These are phyloP conservation scores for Candida adriatica DNA, from an alignment of 805 yeast species.

Conservation along the genomic window DNA sequence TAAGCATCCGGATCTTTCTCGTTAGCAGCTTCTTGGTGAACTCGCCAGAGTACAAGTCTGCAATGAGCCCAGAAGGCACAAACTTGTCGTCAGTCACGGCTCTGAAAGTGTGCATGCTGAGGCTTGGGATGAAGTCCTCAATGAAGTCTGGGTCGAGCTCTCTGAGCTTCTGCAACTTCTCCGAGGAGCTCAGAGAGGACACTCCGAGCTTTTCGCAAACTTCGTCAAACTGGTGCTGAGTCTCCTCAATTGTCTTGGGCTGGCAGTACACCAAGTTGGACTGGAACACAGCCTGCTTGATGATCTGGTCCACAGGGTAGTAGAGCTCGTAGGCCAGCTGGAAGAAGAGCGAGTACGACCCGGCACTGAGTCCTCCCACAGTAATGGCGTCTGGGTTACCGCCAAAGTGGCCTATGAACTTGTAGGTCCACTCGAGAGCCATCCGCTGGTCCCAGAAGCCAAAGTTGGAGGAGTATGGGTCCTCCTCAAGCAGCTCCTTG, in stretches of 20 bases:
- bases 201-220: conserved; percentile 24
- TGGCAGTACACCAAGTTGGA: conserved; percentile 33
- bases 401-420: conserved; percentile 37
- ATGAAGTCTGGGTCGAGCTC: conserved; percentile 12
- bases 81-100: conserved; percentile 35
- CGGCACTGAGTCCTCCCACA: conserved; percentile 42
- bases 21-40: conserved; percentile 21
- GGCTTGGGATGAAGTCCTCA: conserved; percentile 22
- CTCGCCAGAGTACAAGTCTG: conserved; percentile 27
- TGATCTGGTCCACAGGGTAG: conserved; percentile 31
- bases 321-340: conserved; percentile 37
- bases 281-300: conserved; percentile 30
- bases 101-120: conserved; percentile 29
- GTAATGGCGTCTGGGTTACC: conserved; percentile 38
- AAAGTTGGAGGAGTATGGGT: conserved; percentile 19
- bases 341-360: conserved; percentile 35
- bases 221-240: conserved; percentile 31
- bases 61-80: conserved; percentile 25
- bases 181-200: conserved; percentile 10
- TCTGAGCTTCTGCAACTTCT: conserved; percentile 20
- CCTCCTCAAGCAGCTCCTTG: conserved; percentile 28
- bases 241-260: conserved; percentile 32
- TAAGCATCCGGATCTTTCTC: conserved; percentile 20
- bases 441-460: conserved; percentile 37
- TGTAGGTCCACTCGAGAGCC: conserved; percentile 40